Percentiles rank a stretch among this genome's conserved stretches.
Evolutionary conservation across 2,329 filamentous ascomycete genomes (phyloP).

Genomic region (Epichloe brachyelytri): DNA sequence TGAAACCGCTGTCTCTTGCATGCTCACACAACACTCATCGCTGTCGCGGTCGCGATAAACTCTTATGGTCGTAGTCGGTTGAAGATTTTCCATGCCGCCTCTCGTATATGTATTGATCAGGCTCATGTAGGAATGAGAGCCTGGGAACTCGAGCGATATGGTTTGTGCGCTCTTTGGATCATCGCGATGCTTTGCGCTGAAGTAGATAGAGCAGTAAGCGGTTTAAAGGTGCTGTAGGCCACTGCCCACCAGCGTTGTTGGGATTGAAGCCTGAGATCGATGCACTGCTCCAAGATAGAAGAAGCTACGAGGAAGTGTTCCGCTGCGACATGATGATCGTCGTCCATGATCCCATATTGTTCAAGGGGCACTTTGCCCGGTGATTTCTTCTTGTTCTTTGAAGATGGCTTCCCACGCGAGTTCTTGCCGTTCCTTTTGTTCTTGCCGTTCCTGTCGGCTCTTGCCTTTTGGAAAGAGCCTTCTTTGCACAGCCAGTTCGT

Average conservation of each 20-base stretch:
- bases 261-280: conserved; percentile 21
- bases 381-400: neutral
- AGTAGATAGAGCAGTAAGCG: neutral
- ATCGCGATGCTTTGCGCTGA: conserved; percentile 12
- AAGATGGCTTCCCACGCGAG: neutral
- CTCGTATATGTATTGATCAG: conserved; percentile 28
- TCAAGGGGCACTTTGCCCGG: conserved; percentile 7
- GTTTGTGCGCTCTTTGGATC: conserved; percentile 23
- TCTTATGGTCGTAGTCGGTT: conserved; percentile 3
- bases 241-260: conserved; percentile 9
- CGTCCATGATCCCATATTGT: conserved; percentile 12
- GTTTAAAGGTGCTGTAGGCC: neutral
- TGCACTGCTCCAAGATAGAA: conserved; percentile 24
- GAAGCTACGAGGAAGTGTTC: conserved; percentile 33
- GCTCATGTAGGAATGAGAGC: conserved; percentile 28
- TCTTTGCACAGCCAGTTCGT: neutral
- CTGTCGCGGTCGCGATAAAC: neutral
- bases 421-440: neutral
- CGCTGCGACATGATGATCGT: conserved; percentile 10
- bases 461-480: neutral
- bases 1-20: neutral
- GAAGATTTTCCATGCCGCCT: conserved; percentile 20
- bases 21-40: neutral
- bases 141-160: conserved; percentile 34
- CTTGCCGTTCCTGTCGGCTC: neutral